Evolutionary conservation across 2,329 filamentous ascomycete genomes (phyloP), one percentile per base, ranked within the genome.

Genomic region (Sporothrix schenckii): DNA sequence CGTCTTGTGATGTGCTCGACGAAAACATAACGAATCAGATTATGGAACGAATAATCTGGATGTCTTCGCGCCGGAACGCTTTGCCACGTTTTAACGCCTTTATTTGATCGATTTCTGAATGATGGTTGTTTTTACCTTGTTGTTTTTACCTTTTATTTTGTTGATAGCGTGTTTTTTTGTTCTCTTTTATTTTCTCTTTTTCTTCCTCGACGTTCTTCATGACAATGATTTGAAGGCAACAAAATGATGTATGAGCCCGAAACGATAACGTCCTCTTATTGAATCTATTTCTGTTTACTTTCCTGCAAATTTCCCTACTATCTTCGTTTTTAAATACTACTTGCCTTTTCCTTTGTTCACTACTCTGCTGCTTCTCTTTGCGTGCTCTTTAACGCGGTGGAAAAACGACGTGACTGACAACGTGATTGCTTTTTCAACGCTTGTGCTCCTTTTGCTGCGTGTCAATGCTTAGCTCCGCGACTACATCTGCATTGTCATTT

Each of bases 41-140:
- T 9, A 52, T 19, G 44, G 58, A 61, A 61, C 58, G n/a, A 47
- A 44, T 44, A 47, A n/a, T 65, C 41, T 61, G 56, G 69, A 68
- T 53, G 54, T 65, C 49, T 47, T 39, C 41, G 60, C 61, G 72
- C 68, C 69, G 60, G 70, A 69, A 70, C 65, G 70, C 61, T 44
- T 24, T 53, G n/a, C 41, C 41, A 44, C 61, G 49, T 72, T 56
- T 70, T 72, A 66, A 47, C 66, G 56, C 27, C 49, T 21, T 70
- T 71, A 14, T 70, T 39, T 66, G 30, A 58, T 65, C 47, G 39
- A 65, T 10, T 16, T 53, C 65, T 67, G 41, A 16, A 44, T 66
- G 30, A n/a, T 52, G 47, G 34, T 24, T 66, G 24, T 50, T 19
- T 60, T 60, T 54, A 11, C 24, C 54, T 68, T 69, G 30, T 50